phyloP scores from a whole-genome alignment of 768 basidiomycete genomes.

The Dacryopinax spathularia region DNA sequence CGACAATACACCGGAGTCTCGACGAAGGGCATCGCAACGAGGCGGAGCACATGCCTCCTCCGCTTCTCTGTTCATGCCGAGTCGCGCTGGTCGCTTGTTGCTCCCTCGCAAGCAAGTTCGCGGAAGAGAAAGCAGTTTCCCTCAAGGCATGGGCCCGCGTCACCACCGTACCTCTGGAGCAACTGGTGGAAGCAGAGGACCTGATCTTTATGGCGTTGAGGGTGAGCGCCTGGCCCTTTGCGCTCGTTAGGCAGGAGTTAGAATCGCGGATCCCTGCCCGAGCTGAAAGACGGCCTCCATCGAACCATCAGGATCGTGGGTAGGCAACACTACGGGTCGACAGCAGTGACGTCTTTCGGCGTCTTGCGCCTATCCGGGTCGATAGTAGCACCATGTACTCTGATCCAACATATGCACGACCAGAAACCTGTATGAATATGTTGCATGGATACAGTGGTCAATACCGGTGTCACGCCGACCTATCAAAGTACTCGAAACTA shows the following conservation, averaged over 20 bases:
- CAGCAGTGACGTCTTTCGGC: too few species aligned
- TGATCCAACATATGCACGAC: too few species aligned
- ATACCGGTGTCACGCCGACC: too few species aligned
- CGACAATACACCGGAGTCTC: not conserved
- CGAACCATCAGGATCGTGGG: too few species aligned
- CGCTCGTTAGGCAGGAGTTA: not conserved
- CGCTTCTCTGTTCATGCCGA: not conserved
- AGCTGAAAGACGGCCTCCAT: too few species aligned
- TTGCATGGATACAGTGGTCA: too few species aligned
- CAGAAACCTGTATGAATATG: too few species aligned
- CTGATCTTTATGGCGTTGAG: not conserved
- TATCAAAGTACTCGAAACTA: too few species aligned
- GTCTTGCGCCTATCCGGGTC: too few species aligned
- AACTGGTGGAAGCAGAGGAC: not conserved
- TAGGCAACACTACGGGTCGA: too few species aligned
- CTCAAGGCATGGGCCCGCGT: not conserved
- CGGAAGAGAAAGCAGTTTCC: not conserved
- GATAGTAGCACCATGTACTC: too few species aligned
- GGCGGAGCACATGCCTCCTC: not conserved
- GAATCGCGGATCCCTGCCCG: too few species aligned
- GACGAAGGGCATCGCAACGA: not conserved
- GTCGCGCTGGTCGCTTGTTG: not conserved
- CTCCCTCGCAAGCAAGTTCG: not conserved
- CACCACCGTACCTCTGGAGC: not conserved
- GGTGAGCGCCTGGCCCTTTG: not conserved